A percentile compares a stretch with the other conserved stretches of the same genome.
phyloP scores from a whole-genome alignment of 768 basidiomycete genomes.

The Boletus pseudo-olivaceus region DNA sequence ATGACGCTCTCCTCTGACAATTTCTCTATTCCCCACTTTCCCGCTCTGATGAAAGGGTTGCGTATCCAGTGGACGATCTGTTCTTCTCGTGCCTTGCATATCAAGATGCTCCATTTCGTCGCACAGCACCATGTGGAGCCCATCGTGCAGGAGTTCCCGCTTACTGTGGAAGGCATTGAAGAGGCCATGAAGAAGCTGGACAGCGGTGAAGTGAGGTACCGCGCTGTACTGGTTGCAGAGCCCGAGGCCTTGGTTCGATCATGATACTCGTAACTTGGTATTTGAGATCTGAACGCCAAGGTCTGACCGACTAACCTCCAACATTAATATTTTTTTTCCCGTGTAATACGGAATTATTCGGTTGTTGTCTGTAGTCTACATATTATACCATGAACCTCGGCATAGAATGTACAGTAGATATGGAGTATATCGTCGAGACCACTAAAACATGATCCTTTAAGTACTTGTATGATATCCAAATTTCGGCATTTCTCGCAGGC shows the following conservation, averaged over 20 bases:
- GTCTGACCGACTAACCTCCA: not conserved
- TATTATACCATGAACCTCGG: not conserved
- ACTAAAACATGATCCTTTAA: too few species aligned
- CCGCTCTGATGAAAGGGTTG: constrained; percentile 11
- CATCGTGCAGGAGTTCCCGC: constrained; percentile 26
- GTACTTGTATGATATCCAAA: too few species aligned
- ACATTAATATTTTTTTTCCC: not conserved
- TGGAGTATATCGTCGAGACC: too few species aligned
- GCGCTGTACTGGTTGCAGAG: constrained; percentile 22
- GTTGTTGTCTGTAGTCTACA: not conserved
- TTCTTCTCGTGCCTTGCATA: constrained; percentile 6
- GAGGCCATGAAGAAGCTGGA: not conserved
- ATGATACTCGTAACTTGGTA: not conserved
- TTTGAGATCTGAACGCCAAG: not conserved
- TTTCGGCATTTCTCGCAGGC: too few species aligned
- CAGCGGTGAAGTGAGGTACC: constrained; percentile 19
- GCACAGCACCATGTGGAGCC: constrained; percentile 19
- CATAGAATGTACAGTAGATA: too few species aligned
- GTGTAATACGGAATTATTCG: not conserved
- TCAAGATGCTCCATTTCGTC: constrained; percentile 26
- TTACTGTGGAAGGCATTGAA: constrained; percentile 24
- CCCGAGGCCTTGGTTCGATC: not conserved
- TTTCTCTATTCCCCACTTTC: constrained; percentile 11
- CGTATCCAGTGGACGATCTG: constrained; percentile 9
- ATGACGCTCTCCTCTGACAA: constrained; percentile 15